These are phyloP conservation scores for Penicillium steckii DNA, from an alignment of 495 filamentous ascomycete genomes.

Conservation along the genomic window DNA sequence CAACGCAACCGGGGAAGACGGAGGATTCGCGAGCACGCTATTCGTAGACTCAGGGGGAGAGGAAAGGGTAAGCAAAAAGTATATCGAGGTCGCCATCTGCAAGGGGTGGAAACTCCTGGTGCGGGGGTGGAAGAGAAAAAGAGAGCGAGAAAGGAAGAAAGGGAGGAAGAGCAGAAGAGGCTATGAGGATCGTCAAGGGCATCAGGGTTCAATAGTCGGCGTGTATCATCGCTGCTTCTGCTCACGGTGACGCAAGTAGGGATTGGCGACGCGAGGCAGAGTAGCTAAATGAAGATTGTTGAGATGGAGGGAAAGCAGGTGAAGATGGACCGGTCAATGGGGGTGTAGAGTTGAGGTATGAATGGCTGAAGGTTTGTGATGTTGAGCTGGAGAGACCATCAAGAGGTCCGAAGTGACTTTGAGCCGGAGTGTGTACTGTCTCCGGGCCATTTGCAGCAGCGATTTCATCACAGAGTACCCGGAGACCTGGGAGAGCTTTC, in stretches of 20 bases:
- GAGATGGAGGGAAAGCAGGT: slow-evolving; percentile 32
- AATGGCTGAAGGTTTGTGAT: slow-evolving; percentile 31
- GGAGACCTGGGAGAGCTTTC: slow-evolving; percentile 38
- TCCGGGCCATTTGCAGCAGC: slow-evolving; percentile 24
- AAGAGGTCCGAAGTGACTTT: slow-evolving; percentile 6
- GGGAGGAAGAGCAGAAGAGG: background rate
- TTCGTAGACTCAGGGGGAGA: slow-evolving; percentile 8
- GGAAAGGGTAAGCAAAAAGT: background rate
- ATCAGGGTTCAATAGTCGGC: slow-evolving; percentile 22
- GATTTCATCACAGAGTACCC: slow-evolving; percentile 42
- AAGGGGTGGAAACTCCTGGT: slow-evolving; percentile 14
- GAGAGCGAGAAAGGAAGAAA: background rate
- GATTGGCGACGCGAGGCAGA: slow-evolving; percentile 34
- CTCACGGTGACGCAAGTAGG: slow-evolving; percentile 30
- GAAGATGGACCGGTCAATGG: slow-evolving; percentile 41
- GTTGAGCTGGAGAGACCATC: slow-evolving; percentile 27
- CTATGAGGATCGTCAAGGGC: slow-evolving; percentile 14
- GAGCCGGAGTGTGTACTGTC: slow-evolving; percentile 5
- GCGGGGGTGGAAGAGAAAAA: slow-evolving; percentile 11
- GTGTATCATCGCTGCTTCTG: slow-evolving; percentile 7
- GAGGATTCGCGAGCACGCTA: background rate
- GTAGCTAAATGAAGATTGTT: slow-evolving; percentile 30
- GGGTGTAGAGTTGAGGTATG: slow-evolving; percentile 35
- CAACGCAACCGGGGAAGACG: slow-evolving; percentile 12
- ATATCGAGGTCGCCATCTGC: slow-evolving; percentile 13